A percentile compares a stretch with the other conserved stretches of the same genome.
Evolutionary conservation across 352 stramenopile genomes (phyloP).

Genomic region (Pythium scleroteichum): DNA sequence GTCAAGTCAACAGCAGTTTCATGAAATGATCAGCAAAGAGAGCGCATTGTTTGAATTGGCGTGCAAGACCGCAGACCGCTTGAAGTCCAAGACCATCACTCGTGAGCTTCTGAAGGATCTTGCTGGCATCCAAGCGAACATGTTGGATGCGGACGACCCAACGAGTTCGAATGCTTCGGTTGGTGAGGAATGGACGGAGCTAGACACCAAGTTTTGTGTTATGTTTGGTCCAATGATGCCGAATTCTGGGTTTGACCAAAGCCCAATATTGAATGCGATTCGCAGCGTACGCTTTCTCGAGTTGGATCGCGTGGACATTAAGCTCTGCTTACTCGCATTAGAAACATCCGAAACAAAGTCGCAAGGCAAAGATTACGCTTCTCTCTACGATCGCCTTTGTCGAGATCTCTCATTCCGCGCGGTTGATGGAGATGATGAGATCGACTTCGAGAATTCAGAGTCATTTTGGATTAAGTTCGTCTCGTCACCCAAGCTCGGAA

Average conservation of each 20-base stretch:
- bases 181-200: background rate
- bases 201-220: conserved; percentile 20
- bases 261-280: conserved; percentile 9
- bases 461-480: conserved; percentile 21
- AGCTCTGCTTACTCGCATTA: conserved; percentile 15
- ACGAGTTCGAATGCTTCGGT: background rate
- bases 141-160: background rate
- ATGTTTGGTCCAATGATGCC: conserved; percentile 11
- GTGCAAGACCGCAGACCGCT: conserved; percentile 32
- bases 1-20: conserved; percentile 38
- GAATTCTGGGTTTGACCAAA: background rate
- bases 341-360: background rate
- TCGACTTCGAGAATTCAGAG: background rate
- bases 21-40: conserved; percentile 61
- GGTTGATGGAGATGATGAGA: background rate
- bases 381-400: conserved; percentile 20
- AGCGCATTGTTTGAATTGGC: conserved; percentile 43
- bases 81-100: conserved; percentile 52
- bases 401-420: conserved; percentile 10
- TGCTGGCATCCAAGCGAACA: background rate
- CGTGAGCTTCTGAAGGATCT: conserved; percentile 36
- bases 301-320: conserved; percentile 11
- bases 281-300: conserved; percentile 5
- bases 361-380: background rate
- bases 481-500: background rate